A percentile compares a stretch with the other conserved stretches of the same genome.
phyloP scores from a whole-genome alignment of 1,139 yeast genomes.

The Blastobotrys raffinosifermentans region DNA sequence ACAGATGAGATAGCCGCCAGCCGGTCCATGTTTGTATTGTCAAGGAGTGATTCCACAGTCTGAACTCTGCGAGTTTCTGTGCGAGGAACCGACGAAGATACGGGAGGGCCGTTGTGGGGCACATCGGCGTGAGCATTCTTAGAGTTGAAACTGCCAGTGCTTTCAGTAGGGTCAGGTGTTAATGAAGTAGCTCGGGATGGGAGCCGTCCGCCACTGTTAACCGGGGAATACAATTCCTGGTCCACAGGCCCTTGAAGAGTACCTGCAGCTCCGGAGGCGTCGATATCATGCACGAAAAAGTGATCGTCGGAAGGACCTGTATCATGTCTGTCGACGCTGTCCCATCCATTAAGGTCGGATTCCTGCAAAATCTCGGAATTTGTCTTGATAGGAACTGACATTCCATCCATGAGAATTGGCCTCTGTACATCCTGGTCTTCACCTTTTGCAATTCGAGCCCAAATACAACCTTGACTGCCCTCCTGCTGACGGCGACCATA shows the following conservation, averaged over 20 bases:
- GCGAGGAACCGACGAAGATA: not conserved
- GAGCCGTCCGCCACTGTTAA: too few relatives aligned
- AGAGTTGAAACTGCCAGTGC: too few relatives aligned
- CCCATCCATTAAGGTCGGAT: not conserved
- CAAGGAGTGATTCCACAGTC: too few relatives aligned
- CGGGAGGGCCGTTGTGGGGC: not conserved
- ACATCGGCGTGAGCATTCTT: not conserved
- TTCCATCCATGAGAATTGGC: constrained; percentile 1
- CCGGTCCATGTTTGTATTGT: constrained; percentile 1
- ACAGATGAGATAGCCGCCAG: constrained; percentile 4
- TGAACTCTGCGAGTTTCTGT: too few relatives aligned
- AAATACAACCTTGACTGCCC: constrained; percentile 1
- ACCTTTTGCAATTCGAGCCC: constrained; percentile 1
- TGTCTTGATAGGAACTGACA: constrained; percentile 1
- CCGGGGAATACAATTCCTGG: not conserved
- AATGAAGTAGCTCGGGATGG: not conserved
- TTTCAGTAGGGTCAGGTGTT: not conserved
- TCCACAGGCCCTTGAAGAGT: constrained; percentile 1
- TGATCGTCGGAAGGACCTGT: not conserved
- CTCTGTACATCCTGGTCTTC: not conserved
- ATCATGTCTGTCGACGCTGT: not conserved
- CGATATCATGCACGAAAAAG: constrained; percentile 2
- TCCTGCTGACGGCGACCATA: too few relatives aligned
- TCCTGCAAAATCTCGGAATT: not conserved
- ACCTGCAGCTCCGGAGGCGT: constrained; percentile 1